Base-by-base conservation (phyloP, 352 stramenopile genomes). In the Pythium biforme region DNA sequence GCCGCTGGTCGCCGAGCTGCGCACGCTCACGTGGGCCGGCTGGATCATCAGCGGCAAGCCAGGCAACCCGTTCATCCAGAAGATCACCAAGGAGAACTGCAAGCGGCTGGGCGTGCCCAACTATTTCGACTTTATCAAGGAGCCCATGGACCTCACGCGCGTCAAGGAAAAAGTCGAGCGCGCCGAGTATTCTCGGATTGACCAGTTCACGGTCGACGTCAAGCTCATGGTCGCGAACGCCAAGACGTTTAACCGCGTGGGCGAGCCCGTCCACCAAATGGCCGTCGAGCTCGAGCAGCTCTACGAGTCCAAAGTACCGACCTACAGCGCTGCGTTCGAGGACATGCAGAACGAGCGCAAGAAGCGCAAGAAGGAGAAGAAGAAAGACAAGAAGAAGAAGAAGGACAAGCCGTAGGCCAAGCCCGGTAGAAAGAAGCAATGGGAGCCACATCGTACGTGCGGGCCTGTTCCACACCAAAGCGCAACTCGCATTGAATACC, bases 321-420 rank as follows among this genome's bases (percentile, higher is more conserved):
- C 60, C 0, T 94, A 92, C 72, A 75, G 71, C 37, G 73, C 76
- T 23, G 88, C 81, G 60, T 86, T 91, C n/a, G 85, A 94, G 14
- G 82, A 91, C 19, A 51, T 94, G 40, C 76, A 90, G 53, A 75
- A 83, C 56, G 81, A 92, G 59, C 82, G 81, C 59, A 93, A 95
- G 71, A 93, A 92, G 68, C 84, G 81, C 69, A 95, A 94, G 69
- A 93, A 94, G 58, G 83, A 92, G 22, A 92, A 94, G 74, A 95
- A 95, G 75, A 94, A 95, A 65, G 79, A 90, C 46, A 95, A 94
- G 73, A 78, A 92, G 34, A 92, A 95, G 71, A 94, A 95, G 66
- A 93, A 95, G 56, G 81, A 92, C 50, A 95, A 95, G 70, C 50
- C 50, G 22, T 56, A 45, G 49, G 1, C 20, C 0, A 9, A 4